Conservation (phyloP, 805 yeast species). For the Lachancea lanzarotensis region DNA sequence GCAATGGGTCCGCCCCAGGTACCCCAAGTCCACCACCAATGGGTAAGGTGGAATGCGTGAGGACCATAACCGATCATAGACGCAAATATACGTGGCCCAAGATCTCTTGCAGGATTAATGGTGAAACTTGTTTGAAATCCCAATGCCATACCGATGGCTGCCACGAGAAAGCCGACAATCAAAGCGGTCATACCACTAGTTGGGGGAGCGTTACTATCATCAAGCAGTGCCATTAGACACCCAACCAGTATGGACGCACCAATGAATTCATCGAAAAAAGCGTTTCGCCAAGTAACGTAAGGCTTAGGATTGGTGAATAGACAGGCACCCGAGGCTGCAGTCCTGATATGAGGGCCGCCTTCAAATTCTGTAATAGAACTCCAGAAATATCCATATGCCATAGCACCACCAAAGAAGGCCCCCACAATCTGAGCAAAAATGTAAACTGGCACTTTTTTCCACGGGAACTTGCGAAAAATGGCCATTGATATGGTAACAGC, state of each 20-base stretch:
- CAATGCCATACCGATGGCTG: constrained; percentile 38
- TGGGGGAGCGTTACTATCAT: constrained; percentile 38
- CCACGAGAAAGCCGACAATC: constrained; percentile 36
- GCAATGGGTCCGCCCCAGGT: constrained; percentile 35
- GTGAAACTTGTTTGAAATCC: constrained; percentile 46
- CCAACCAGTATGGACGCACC: constrained; percentile 37
- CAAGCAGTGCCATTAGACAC: constrained; percentile 39
- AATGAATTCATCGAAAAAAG: constrained; percentile 39
- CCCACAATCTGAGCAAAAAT: constrained; percentile 40
- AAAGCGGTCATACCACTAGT: constrained; percentile 36
- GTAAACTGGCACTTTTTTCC: constrained; percentile 39
- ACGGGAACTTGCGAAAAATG: constrained; percentile 41
- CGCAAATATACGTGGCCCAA: constrained; percentile 42
- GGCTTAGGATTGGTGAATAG: constrained; percentile 38
- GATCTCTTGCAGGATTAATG: constrained; percentile 43
- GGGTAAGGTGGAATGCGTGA: constrained; percentile 16
- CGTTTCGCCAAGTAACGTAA: constrained; percentile 34
- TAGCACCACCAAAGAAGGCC: constrained; percentile 38
- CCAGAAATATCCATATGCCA: constrained; percentile 38
- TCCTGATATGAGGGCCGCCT: constrained; percentile 15
- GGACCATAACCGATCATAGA: constrained; percentile 36
- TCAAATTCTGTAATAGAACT: constrained; percentile 21
- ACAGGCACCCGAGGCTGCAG: constrained; percentile 34
- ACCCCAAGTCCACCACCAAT: constrained; percentile 36
- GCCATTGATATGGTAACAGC: constrained; percentile 41